Evolutionary conservation across 257 asterid genomes (phyloP).

Genomic region (Solanum chiquidenum): DNA sequence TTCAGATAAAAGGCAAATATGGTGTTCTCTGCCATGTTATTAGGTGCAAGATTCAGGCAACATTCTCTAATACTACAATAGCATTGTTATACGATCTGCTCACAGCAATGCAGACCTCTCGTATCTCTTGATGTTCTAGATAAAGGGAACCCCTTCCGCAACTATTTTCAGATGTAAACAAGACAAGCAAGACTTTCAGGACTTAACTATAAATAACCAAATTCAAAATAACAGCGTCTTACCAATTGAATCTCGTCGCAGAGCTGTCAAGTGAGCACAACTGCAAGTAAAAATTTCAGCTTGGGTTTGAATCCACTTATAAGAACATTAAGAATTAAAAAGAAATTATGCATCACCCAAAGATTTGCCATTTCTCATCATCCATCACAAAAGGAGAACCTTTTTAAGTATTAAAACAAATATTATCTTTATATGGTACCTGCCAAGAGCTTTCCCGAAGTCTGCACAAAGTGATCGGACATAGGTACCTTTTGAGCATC

Average conservation of each 20-base stretch:
- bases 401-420: not conserved
- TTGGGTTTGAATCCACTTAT: not conserved
- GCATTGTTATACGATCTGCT: not conserved
- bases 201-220: not conserved
- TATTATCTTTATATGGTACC: slow-evolving; percentile 26
- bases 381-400: not conserved
- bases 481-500: slow-evolving; percentile 96
- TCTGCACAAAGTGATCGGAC: slow-evolving; percentile 94
- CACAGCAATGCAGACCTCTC: not conserved
- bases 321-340: not conserved
- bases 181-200: not conserved
- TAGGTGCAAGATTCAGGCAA: not conserved
- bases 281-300: slow-evolving; percentile 29
- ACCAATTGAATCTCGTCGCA: slow-evolving; percentile 93
- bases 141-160: not conserved
- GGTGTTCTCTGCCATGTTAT: not conserved
- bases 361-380: not conserved
- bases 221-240: not conserved
- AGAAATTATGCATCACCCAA: not conserved
- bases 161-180: not conserved
- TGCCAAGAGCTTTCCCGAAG: slow-evolving; percentile 82
- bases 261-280: slow-evolving; percentile 91
- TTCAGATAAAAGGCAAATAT: not conserved
- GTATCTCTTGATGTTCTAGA: not conserved
- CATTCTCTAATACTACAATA: not conserved